Conservation (phyloP, 2,329 filamentous ascomycete species). For the Pseudocercospora macadamiae region DNA sequence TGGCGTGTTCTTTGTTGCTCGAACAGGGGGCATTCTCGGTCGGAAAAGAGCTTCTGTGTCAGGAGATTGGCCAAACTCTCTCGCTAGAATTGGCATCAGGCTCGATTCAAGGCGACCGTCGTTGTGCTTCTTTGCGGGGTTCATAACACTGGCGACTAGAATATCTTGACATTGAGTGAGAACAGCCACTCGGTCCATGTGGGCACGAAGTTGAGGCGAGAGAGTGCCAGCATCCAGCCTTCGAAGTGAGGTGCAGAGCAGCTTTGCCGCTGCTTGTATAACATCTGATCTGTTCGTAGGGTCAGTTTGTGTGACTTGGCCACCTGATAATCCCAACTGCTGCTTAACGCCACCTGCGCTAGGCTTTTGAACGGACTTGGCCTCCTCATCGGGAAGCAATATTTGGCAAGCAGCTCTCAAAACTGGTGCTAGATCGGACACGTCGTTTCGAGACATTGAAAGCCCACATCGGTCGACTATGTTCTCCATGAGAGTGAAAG, state of each 20-base stretch:
- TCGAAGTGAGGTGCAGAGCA: constrained; percentile 63
- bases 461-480: constrained; percentile 67
- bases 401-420: constrained; percentile 75
- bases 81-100: constrained; percentile 77
- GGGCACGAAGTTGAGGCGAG: constrained; percentile 70
- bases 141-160: constrained; percentile 80
- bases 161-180: constrained; percentile 68
- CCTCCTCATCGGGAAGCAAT: constrained; percentile 57
- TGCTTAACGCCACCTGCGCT: constrained; percentile 24
- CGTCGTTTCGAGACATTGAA: constrained; percentile 66
- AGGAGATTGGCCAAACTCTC: constrained; percentile 64
- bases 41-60: constrained; percentile 72
- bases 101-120: constrained; percentile 58
- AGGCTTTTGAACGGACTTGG: constrained; percentile 26
- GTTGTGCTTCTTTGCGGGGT: constrained; percentile 63
- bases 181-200: constrained; percentile 81
- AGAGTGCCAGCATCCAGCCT: constrained; percentile 68
- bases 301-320: constrained; percentile 14
- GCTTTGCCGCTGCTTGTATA: constrained; percentile 57
- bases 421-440: constrained; percentile 64
- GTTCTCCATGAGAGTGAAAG: constrained; percentile 62
- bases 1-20: constrained; percentile 21
- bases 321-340: constrained; percentile 24
- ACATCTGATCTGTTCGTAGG: constrained; percentile 50
- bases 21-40: constrained; percentile 51